Base-by-base conservation (phyloP, 2,329 filamentous ascomycete genomes). In the Diaporthe sp. region DNA sequence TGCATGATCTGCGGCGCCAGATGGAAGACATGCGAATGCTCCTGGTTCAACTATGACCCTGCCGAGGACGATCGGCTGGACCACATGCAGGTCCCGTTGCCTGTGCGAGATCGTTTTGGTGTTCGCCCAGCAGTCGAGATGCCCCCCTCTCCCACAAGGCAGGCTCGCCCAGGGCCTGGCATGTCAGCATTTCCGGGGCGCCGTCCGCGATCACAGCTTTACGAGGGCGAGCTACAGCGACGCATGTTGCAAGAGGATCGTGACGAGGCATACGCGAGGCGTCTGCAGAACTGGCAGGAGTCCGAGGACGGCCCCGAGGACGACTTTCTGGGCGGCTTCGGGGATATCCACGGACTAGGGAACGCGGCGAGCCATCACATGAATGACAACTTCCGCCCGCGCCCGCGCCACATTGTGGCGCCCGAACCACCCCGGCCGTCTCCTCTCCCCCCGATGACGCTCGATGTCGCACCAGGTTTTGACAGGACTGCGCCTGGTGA, bases 1-100 rank as follows among this genome's bases (percentile, higher is more conserved):
- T 98, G 95, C 85, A 95, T 97, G 90, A 89, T 94, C 37, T 98
- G 95, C 81, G 95, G 94, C 31, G 82, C 87, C 44, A 94, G 94
- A 79, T 97, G 95, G 95, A 96, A 95, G 85, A 92, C 88, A 1
- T 98, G 95, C 81, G 91, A 94, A 72, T 98, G 95, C 79, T 93
- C 94, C 0, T 94, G 92, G 91, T 95, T 96, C 86, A 94, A 92
- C 81, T 90, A 92, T 79, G 88, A 91, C 37, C 78, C 82, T 4
- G 82, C 85, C 7, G 90, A 92, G 71, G 85, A 85, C 17, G 91
- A 93, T 78, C 86, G 86, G 4, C 82, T 90, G 13, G 86, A 88
- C 20, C 87, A 90, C 75, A 88, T 91, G 85, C 85, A 87, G 55
- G 83, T 89, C 7, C 86, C 88, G 1, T 81, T 84, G 51, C 80